Percentiles rank a stretch among this genome's conserved stretches.
Conservation (phyloP, 371 early-diverging fungal genomes). For the Circinella umbellata region DNA sequence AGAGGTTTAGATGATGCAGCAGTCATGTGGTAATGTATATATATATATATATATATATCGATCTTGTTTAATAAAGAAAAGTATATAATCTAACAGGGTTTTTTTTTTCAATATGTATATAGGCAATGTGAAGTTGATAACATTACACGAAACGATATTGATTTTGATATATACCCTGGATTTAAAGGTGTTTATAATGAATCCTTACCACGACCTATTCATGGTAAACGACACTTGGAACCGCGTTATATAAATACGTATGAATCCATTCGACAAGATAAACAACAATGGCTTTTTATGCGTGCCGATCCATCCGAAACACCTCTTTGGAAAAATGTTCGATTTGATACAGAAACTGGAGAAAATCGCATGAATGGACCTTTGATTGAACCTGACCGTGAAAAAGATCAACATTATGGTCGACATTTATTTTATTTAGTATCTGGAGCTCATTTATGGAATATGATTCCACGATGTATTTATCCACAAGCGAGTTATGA, state of each 20-base stretch:
- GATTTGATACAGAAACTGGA: constrained; percentile 30
- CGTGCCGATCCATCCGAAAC: constrained; percentile 23
- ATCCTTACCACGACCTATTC: constrained; percentile 29
- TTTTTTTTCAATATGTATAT: background rate
- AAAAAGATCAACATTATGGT: constrained; percentile 28
- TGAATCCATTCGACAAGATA: constrained; percentile 36
- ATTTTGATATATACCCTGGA: constrained; percentile 37
- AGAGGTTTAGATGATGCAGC: constrained; percentile 37
- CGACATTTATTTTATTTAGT: constrained; percentile 29
- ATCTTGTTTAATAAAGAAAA: no score
- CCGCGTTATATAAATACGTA: constrained; percentile 29
- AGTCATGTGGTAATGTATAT: constrained; percentile 26
- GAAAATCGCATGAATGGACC: constrained; percentile 22
- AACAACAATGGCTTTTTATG: constrained; percentile 44
- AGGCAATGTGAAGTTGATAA: constrained; percentile 43
- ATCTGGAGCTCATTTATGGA: constrained; percentile 39
- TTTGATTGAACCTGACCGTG: constrained; percentile 25
- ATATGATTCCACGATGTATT: constrained; percentile 37
- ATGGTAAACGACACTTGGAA: constrained; percentile 8
- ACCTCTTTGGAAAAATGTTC: constrained; percentile 27
- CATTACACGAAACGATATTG: constrained; percentile 24
- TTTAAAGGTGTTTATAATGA: constrained; percentile 33
- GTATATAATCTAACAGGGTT: no score
- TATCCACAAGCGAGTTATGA: constrained; percentile 31
- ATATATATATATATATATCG: no score